Percentiles rank a stretch among this genome's conserved stretches.
Conservation (phyloP, 352 stramenopile genomes). For the Pythium dissotocum region DNA sequence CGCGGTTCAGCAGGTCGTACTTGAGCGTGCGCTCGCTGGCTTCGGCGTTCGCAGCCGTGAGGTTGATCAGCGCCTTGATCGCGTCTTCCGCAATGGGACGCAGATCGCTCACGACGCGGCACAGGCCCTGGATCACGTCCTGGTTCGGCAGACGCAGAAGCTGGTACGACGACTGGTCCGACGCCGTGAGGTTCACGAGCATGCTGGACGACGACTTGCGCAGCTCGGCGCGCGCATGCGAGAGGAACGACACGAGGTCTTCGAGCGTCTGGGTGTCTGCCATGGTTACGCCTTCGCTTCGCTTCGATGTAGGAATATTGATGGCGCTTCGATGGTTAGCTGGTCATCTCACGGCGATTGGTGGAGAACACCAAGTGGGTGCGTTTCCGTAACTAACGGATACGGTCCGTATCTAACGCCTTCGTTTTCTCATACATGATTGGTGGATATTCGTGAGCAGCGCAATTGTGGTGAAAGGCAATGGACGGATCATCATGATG, state of each 20-base stretch:
- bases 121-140: slow-evolving; percentile 78
- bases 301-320: background rate
- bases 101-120: slow-evolving; percentile 81
- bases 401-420: slow-evolving; percentile 12
- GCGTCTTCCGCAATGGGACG: slow-evolving; percentile 82
- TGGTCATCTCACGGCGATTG: slow-evolving; percentile 19
- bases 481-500: slow-evolving; percentile 4
- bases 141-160: slow-evolving; percentile 70
- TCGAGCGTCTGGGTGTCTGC: slow-evolving; percentile 74
- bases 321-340: background rate
- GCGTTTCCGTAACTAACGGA: slow-evolving; percentile 18
- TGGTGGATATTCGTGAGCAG: slow-evolving; percentile 11
- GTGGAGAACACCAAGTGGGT: slow-evolving; percentile 20
- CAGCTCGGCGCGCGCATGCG: slow-evolving; percentile 78
- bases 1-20: slow-evolving; percentile 79
- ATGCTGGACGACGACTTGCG: slow-evolving; percentile 84
- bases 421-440: background rate
- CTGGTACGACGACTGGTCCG: slow-evolving; percentile 77
- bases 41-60: slow-evolving; percentile 69
- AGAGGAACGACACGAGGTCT: slow-evolving; percentile 83
- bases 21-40: slow-evolving; percentile 76
- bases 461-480: background rate
- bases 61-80: slow-evolving; percentile 87
- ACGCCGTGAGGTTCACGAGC: slow-evolving; percentile 81
- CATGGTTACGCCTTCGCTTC: slow-evolving; percentile 18